Base-by-base conservation (phyloP, 2,329 filamentous ascomycete species). In the Akanthomyces uredinophilus region DNA sequence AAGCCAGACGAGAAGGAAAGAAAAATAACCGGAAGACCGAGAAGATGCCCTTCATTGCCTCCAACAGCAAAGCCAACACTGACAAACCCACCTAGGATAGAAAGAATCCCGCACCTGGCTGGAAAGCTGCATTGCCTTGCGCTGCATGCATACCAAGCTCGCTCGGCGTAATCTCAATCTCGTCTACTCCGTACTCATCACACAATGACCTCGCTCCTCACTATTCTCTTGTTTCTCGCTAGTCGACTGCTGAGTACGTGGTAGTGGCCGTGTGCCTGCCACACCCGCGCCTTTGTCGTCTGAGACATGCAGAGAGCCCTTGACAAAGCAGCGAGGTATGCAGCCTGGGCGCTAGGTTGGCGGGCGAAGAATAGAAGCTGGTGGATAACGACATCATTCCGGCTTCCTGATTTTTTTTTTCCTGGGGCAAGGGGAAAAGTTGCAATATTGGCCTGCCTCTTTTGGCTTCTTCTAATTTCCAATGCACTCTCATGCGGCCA, bases 221-320 rank as follows among this genome's bases (percentile, higher is more conserved):
- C 24, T 37, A 5, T 39, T 24, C 35, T 52, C n/a, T 18, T 39
- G 4, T 41, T 41, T 41, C 32, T 24, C 35, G 29, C 51, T 14
- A 47, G 20, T 22, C 5, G 8, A n/a, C 18, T 27, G 7, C 37
- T 5, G n/a, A 29, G 27, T 29, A n/a, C n/a, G n/a, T n/a, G n/a
- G n/a, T n/a, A n/a, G 27, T 29, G 6, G 4, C 27, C 27, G 27
- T 29, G 27, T 29, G 4, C 27, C 27, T 29, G 27, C 27, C 27
- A 29, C 27, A 29, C 32, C 32, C 32, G 2, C 22, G 27, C 20
- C 55, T 58, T 49, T 41, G 55, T 58, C 44, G 32, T 58, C 55
- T 50, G 56, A 59, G 56, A 59, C 56, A 59, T 57, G 35, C 44
- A 20, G 32, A 50, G 44, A n/a, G n/a, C n/a, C 32, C 16, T 27